Base-by-base conservation (phyloP, 75 land plant genomes). In the Picea glauca region DNA sequence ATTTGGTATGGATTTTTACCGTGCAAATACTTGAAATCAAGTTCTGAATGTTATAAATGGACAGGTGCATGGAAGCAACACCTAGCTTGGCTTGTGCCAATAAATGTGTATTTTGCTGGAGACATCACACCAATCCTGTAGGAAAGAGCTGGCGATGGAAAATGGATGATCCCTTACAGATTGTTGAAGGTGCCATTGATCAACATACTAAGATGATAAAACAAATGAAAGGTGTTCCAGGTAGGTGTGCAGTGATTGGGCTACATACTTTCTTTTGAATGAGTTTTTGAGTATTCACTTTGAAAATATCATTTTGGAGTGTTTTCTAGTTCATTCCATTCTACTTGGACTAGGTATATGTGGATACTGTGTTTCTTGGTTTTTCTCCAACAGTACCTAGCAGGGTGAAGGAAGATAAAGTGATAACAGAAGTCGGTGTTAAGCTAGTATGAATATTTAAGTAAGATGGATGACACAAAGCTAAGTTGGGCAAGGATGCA, bases 181-280 rank as follows among this genome's bases (percentile, higher is more conserved):
- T 96, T 81, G 98, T 96, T 35, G 81, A 90, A 72, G 75, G 90
- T 76, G 99, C 99, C 12, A 86, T 96, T 23, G 92, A 96, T 40
- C 85, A 87, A 26, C 99, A 96, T 79, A 89, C 79, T n/a, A 96
- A 91, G 67, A 96, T 96, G 99, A 91, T 96, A 78, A 90, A 90
- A 82, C 99, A 96, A 86, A 96, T 96, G 99, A 96, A 96, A 89
- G 99, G 99, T 30, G 99, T 96, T 31, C 99, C 99, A 78, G 99
- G 99, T 96, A 79, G 60, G 40, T 83, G 31, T 65, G 60, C 12
- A 4, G 18, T 12, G n/a, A 31, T 20, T 15, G 30, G 13, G 15
- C 32, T 6, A 50, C 12, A 50, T 50, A 50, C 12, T 50, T 50
- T 50, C 11, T 1, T 50, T 50, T 76, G 66, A 30, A 54, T 1